Conservation (phyloP, 139 green algal genomes). For the Trebouxia sp. region DNA sequence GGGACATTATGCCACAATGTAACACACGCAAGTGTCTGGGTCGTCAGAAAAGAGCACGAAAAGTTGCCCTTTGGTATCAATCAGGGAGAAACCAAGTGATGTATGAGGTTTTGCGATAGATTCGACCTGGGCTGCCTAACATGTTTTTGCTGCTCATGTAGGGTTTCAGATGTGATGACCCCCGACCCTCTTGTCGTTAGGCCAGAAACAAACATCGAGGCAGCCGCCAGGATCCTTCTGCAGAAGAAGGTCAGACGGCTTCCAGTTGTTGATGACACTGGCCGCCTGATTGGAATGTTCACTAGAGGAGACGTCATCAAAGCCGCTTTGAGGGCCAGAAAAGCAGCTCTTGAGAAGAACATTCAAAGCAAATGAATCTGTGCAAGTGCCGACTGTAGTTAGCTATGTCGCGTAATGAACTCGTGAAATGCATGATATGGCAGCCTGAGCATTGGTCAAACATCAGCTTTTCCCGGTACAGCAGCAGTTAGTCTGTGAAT, state of each 20-base stretch:
- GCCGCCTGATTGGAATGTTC: slow-evolving; percentile 62
- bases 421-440: no score
- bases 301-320: slow-evolving; percentile 71
- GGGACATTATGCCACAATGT: no score
- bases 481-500: no score
- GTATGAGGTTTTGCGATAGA: not conserved
- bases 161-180: slow-evolving; percentile 83
- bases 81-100: no score
- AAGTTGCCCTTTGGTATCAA: no score
- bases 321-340: slow-evolving; percentile 51
- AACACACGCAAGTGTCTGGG: no score
- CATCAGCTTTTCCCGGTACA: no score
- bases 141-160: slow-evolving; percentile 34
- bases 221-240: slow-evolving; percentile 59
- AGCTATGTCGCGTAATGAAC: no score
- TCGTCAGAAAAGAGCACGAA: no score
- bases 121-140: not conserved
- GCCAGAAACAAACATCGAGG: slow-evolving; percentile 63
- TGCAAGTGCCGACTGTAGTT: no score
- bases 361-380: not conserved
- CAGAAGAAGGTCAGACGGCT: slow-evolving; percentile 47
- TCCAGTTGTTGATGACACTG: slow-evolving; percentile 68
- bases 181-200: slow-evolving; percentile 62
- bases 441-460: no score
- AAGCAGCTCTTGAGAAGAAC: slow-evolving; percentile 32